A percentile compares a stretch with the other conserved stretches of the same genome.
Evolutionary conservation across 1,139 yeast species (phyloP).

Genomic region (Kodamaea ohmeri): DNA sequence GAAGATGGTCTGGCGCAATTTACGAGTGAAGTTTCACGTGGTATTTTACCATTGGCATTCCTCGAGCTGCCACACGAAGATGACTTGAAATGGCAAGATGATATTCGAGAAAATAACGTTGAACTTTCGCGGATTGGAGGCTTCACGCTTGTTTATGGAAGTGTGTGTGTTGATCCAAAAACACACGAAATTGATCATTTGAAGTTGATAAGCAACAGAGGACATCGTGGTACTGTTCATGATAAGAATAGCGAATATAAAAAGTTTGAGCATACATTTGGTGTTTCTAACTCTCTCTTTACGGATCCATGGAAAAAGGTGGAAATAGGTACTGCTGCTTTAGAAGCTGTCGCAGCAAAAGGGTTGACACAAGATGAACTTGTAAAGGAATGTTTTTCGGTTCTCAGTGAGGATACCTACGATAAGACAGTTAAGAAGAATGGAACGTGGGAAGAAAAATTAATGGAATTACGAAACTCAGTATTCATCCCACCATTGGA

Average conservation of each 20-base stretch:
- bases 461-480: slow-evolving; percentile 52
- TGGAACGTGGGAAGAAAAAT: slow-evolving; percentile 26
- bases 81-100: slow-evolving; percentile 49
- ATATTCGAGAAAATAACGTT: slow-evolving; percentile 21
- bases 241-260: slow-evolving; percentile 10
- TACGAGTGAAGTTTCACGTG: slow-evolving; percentile 60
- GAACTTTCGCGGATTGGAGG: slow-evolving; percentile 65
- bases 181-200: slow-evolving; percentile 34
- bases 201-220: slow-evolving; percentile 52
- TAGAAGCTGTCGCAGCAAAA: slow-evolving; percentile 39
- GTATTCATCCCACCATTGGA: slow-evolving; percentile 70
- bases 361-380: slow-evolving; percentile 27
- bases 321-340: slow-evolving; percentile 43
- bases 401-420: slow-evolving; percentile 51
- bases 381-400: slow-evolving; percentile 48
- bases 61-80: slow-evolving; percentile 39
- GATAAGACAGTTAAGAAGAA: slow-evolving; percentile 25
- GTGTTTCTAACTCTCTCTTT: slow-evolving; percentile 63
- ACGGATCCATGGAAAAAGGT: slow-evolving; percentile 76
- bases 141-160: slow-evolving; percentile 78
- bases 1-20: slow-evolving; percentile 28
- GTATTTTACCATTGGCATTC: slow-evolving; percentile 62
- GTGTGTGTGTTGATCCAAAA: slow-evolving; percentile 28
- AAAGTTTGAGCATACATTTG: slow-evolving; percentile 33
- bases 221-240: slow-evolving; percentile 38